Conservation (phyloP, 2,329 filamentous ascomycete genomes). For the Colletotrichum lindemuthianum region DNA sequence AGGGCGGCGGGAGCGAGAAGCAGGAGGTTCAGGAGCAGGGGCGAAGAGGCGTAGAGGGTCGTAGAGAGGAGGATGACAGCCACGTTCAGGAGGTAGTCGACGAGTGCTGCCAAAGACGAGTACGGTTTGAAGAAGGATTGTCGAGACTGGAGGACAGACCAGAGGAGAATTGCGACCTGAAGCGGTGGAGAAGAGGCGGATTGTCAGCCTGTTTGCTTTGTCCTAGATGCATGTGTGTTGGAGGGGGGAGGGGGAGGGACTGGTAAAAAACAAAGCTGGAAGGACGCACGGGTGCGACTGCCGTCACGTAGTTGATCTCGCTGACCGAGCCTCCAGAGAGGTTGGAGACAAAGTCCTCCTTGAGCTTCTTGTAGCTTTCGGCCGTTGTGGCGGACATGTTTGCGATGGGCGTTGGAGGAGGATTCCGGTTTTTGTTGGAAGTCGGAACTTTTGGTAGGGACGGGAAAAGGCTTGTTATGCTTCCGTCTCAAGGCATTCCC, state of each 20-base stretch:
- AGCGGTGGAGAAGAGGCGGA: slow-evolving; percentile 31
- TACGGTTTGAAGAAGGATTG: slow-evolving; percentile 86
- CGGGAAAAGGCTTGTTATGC: too few relatives aligned
- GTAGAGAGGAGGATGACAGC: slow-evolving; percentile 83
- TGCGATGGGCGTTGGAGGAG: slow-evolving; percentile 9
- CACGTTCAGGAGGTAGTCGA: slow-evolving; percentile 91
- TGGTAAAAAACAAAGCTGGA: slow-evolving; percentile 8
- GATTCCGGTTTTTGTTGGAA: neutral
- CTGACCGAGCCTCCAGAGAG: slow-evolving; percentile 82
- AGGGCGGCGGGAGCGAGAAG: slow-evolving; percentile 77
- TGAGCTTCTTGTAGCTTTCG: slow-evolving; percentile 84
- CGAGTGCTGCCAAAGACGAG: slow-evolving; percentile 70
- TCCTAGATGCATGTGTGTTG: slow-evolving; percentile 22
- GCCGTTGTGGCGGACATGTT: slow-evolving; percentile 49
- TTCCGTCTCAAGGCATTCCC: too few relatives aligned
- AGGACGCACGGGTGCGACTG: slow-evolving; percentile 80
- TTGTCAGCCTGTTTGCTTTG: slow-evolving; percentile 35
- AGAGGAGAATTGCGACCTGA: slow-evolving; percentile 84
- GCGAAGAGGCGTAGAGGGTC: slow-evolving; percentile 82
- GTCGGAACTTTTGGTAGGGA: neutral
- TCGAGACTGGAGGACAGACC: slow-evolving; percentile 87
- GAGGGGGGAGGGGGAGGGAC: neutral
- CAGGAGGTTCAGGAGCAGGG: slow-evolving; percentile 78
- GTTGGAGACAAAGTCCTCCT: slow-evolving; percentile 96
- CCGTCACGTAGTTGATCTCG: slow-evolving; percentile 88